A percentile compares a stretch with the other conserved stretches of the same genome.
phyloP scores from a whole-genome alignment of 352 stramenopile species.

The Phytophthora cactorum region DNA sequence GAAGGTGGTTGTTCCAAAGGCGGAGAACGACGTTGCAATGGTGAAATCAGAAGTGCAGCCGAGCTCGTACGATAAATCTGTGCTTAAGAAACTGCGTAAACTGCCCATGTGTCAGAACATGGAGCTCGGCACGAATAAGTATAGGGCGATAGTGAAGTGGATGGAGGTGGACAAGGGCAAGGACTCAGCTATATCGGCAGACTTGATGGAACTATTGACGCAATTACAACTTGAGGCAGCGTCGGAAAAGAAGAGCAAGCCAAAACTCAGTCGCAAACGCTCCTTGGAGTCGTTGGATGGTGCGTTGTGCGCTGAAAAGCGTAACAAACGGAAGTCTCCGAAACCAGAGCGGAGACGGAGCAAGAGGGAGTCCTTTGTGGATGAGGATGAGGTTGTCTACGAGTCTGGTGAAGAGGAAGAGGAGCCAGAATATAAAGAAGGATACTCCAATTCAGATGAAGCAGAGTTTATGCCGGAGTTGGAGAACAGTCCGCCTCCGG shows the following conservation, averaged over 20 bases:
- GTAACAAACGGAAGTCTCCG: constrained; percentile 22
- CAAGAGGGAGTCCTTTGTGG: constrained; percentile 8
- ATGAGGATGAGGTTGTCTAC: constrained; percentile 43
- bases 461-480: constrained; percentile 42
- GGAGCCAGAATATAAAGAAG: constrained; percentile 38
- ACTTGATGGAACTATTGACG: constrained; percentile 43
- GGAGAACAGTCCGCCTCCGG: constrained; percentile 12
- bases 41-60: constrained; percentile 12
- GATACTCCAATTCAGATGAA: constrained; percentile 50
- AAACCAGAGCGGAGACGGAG: constrained; percentile 27
- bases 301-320: constrained; percentile 32
- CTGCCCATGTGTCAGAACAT: constrained; percentile 48
- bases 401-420: constrained; percentile 49
- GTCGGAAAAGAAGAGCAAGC: constrained; percentile 16
- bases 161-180: constrained; percentile 56
- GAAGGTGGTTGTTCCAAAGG: not conserved
- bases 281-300: constrained; percentile 59
- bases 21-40: not conserved
- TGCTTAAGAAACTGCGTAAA: constrained; percentile 49
- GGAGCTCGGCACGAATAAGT: constrained; percentile 49
- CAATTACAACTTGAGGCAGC: constrained; percentile 15
- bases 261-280: constrained; percentile 30
- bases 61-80: constrained; percentile 18
- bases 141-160: constrained; percentile 55
- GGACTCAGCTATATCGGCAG: constrained; percentile 39